Base-by-base conservation (phyloP, 768 basidiomycete species). In the Tricholoma bakamatsutake region DNA sequence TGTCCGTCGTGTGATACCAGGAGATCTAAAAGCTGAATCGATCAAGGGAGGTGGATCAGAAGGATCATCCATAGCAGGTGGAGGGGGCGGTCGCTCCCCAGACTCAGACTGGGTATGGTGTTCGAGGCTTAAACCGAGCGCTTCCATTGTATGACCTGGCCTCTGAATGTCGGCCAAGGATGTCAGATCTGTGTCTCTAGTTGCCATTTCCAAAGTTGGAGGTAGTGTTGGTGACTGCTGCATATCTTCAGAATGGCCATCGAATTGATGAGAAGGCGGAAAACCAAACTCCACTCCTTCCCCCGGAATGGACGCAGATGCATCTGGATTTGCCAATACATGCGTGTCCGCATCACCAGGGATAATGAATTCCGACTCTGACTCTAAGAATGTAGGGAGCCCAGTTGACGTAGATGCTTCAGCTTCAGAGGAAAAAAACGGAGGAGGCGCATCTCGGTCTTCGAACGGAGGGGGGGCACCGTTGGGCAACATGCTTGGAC, bases 11-110 rank as follows among this genome's bases (percentile, higher is more conserved):
- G 71, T 58, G n/a, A 63, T 61, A 34, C 70, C 71, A n/a, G 79
- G 80, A 13, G 76, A 76, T 53, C 80, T 77, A 63, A 87, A 90
- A 49, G 84, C 86, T 8, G 88, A 90, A 68, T 93, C 88, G 62
- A 93, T 93, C 5, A 88, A 89, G 11, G 91, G 91, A 4, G 91
- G 91, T 18, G 90, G 91, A 66, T 93, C 91, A 2, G 84, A 85
- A 18, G 91, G 91, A 68, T 93, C 91, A 63, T 93, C 91, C 74
- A 92, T 79, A 33, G 85, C 83, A 15, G 86, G 87, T 0, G 90
- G 89, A 0, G 90, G 91, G 0, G 88, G 90, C 1, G 78, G 83
- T 21, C 73, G 69, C 43, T 74, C 71, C 60, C 63, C 69, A 53
- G 59, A 61, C 49, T 69, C 65, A 55, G 69, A 68, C 48, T 77